Evolutionary conservation across 257 asterid species (phyloP), one percentile per base, ranked within the genome.

Genomic region (Nicotiana knightiana): DNA sequence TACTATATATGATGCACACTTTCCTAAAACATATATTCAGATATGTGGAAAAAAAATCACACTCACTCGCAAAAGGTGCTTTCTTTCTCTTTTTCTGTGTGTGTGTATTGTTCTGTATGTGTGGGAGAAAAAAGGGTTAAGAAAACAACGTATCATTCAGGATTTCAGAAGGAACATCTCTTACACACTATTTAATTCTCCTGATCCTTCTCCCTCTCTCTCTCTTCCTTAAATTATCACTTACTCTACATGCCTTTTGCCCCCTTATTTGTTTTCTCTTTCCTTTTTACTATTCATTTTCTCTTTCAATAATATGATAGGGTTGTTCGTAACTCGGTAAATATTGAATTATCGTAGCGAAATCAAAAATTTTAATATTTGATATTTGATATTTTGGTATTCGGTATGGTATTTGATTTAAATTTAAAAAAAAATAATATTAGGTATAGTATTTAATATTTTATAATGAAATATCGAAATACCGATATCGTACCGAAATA

Each of bases 61-160:
- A 84, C 79, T 83, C 87, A 13, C 67, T 87, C 64, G 21, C 13
- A 43, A 53, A 63, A 73, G 79, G 67, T 76, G 84, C 82, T 80
- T 83, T 83, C 83, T 75, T 76, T 86, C 88, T 87, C 58, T 91
- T 85, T 88, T 88, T 90, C 83, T 87, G 93, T 77, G 43, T 43
- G 13, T 80, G 30, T 58, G 62, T 30, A 24, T 39, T 9, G 6
- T 43, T 43, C 51, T 46, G 16, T n/a, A 9, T 9, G 71, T 9
- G 10, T 9, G 12, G 51, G 51, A 43, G 62, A 24, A 48, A 58
- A 13, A 3, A 9, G 30, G 61, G 62, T 13, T 18, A 9, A 71
- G 82, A 91, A 88, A 89, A 91, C 71, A 83, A 91, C 90, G 54
- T 70, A 73, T 89, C 90, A 89, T 43, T 71, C 51, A 84, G 89